These are phyloP conservation scores for Sclerotinia spermophila DNA, from an alignment of 2,329 filamentous ascomycete genomes.

Conservation along the genomic window DNA sequence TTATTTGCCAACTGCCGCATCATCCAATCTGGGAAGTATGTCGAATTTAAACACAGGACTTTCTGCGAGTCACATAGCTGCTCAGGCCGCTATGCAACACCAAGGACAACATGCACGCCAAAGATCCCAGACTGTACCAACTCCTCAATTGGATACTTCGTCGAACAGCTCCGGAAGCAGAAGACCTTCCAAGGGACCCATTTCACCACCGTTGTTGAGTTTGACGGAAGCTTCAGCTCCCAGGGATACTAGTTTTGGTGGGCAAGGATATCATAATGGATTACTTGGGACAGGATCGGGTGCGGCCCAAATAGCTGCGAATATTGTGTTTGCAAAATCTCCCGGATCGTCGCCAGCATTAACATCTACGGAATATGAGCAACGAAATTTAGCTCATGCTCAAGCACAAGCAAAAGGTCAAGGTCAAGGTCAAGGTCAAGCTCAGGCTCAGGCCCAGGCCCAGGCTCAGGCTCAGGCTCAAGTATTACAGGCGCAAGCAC, in stretches of 20 bases:
- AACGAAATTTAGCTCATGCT: constrained; percentile 14
- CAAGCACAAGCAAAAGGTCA: constrained; percentile 1
- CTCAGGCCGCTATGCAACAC: constrained; percentile 70
- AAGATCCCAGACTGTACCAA: constrained; percentile 70
- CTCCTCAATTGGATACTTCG: constrained; percentile 39
- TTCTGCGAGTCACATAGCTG: constrained; percentile 73
- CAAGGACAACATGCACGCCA: constrained; percentile 53
- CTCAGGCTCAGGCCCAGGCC: not conserved
- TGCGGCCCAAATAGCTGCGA: constrained; percentile 68
- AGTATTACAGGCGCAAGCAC: not conserved
- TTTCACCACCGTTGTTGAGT: constrained; percentile 60
- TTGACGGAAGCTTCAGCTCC: constrained; percentile 63
- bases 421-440: not conserved
- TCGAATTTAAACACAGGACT: constrained; percentile 40
- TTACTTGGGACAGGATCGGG: constrained; percentile 57
- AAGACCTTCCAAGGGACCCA: constrained; percentile 43
- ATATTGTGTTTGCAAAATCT: constrained; percentile 64
- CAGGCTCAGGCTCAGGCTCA: constrained; percentile 36
- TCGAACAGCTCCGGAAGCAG: constrained; percentile 28
- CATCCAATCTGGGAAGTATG: constrained; percentile 39
- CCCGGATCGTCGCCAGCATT: constrained; percentile 35
- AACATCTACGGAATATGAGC: constrained; percentile 38
- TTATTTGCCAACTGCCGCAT: constrained; percentile 56
- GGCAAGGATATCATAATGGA: constrained; percentile 55
- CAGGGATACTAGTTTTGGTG: constrained; percentile 52